Percentiles rank a stretch among this genome's conserved stretches.
phyloP scores from a whole-genome alignment of 352 stramenopile genomes.

The Phytophthora nicotianae region DNA sequence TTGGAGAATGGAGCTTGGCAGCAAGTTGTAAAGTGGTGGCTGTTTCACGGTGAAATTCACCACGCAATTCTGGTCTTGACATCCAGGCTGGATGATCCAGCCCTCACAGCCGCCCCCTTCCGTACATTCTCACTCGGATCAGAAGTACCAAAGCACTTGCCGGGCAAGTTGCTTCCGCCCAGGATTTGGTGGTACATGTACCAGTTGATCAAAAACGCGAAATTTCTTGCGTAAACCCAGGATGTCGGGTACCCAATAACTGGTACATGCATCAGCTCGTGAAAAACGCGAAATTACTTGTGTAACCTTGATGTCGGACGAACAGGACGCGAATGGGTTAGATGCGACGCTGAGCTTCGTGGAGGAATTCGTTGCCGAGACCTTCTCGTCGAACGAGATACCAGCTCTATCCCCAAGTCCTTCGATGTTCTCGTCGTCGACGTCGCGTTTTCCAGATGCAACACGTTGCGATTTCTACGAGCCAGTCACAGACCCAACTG shows the following conservation, averaged over 20 bases:
- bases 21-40: conserved; percentile 23
- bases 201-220: not conserved
- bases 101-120: conserved; percentile 8
- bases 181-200: not conserved
- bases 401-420: conserved; percentile 1
- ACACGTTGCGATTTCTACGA: conserved; percentile 1
- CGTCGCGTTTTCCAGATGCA: conserved; percentile 7
- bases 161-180: no score
- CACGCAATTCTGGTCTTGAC: conserved; percentile 1
- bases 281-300: conserved; percentile 1
- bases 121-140: conserved; percentile 9
- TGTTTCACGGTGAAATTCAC: not conserved
- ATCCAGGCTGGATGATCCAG: no score
- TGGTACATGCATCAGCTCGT: not conserved
- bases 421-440: not conserved
- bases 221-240: conserved; percentile 2
- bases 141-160: conserved; percentile 10
- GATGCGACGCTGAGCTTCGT: conserved; percentile 24
- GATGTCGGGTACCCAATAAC: no score
- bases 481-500: not conserved
- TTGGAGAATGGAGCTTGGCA: not conserved
- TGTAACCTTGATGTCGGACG: conserved; percentile 5
- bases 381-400: not conserved
- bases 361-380: conserved; percentile 12
- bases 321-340: no score